Base-by-base conservation (phyloP, 306 rosid species). In the Sphenostylis stenocarpa region DNA sequence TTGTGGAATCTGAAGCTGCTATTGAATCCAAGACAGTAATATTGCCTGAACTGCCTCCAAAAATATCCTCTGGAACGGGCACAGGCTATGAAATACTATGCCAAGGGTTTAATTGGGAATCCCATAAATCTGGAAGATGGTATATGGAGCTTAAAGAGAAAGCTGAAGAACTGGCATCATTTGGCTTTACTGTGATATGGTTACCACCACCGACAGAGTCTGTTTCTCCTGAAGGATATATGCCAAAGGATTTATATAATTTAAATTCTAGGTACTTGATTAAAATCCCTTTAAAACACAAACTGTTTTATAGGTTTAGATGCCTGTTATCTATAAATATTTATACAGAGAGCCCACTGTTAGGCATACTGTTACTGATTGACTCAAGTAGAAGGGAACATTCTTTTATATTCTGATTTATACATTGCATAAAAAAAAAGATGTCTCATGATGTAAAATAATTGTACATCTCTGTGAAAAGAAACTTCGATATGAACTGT, bases 101-200 rank as follows among this genome's bases (percentile, higher is more conserved):
- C 90, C 99, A 96, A 88, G 98, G 96, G 29, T 96, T 96, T 87
- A 96, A 96, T 28, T 96, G 98, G 99, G 99, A 96, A 84, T 96
- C 99, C 70, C 84, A 91, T 84, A 96, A 91, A 83, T 87, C 96
- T 75, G 87, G 99, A 79, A 88, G 83, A 86, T 96, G 99, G 98
- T 96, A 91, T 86, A 36, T 79, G 86, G 94, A 89, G 81, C 90
- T 96, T 81, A 82, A 91, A 88, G 88, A 85, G 77, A 91, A 86
- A 82, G 91, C 88, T 75, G 80, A 87, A 58, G 90, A 86, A 47
- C 76, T 96, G 68, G 71, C 97, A 48, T 80, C 96, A 39, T 79
- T 90, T 81, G 99, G 99, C 82, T 87, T 92, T 70, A 89, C 97
- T 38, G 92, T 92, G 72, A 77, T 96, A 75, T 95, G 99, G 99